These are phyloP conservation scores for Yamadazyma takamatsuzukensis DNA, from an alignment of 805 yeast species.

Conservation along the genomic window DNA sequence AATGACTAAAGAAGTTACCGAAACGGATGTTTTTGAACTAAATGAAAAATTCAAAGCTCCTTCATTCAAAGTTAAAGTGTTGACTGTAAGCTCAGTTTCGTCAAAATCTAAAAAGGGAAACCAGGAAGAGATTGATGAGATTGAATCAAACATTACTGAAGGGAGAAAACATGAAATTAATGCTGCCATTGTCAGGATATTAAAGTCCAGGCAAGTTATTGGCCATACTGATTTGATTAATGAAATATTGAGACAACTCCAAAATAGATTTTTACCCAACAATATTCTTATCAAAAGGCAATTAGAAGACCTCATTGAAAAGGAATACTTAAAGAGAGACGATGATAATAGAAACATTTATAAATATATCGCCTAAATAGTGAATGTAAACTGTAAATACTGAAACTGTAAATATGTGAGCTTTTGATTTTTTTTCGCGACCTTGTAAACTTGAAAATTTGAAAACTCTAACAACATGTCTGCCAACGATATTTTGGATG, in stretches of 20 bases:
- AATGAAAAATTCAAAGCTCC: conserved; percentile 70
- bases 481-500: conserved; percentile 67
- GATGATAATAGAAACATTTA: conserved; percentile 55
- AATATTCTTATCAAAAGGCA: conserved; percentile 66
- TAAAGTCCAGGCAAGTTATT: conserved; percentile 68
- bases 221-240: conserved; percentile 64
- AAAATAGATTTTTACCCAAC: conserved; percentile 65
- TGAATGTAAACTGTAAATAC: not conserved
- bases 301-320: conserved; percentile 70
- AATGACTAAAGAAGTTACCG: conserved; percentile 64
- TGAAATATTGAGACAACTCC: conserved; percentile 59
- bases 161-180: conserved; percentile 68
- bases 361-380: conserved; percentile 58
- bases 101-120: conserved; percentile 24
- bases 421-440: not conserved
- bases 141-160: conserved; percentile 54
- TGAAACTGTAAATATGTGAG: not conserved
- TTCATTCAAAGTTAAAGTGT: conserved; percentile 65
- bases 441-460: not conserved
- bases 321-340: conserved; percentile 77
- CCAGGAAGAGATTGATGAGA: conserved; percentile 50
- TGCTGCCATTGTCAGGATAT: conserved; percentile 84
- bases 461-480: conserved; percentile 17
- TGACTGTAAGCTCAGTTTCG: conserved; percentile 49
- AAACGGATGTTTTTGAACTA: conserved; percentile 60